phyloP scores from a whole-genome alignment of 106 monocot species.

The Posidonia australis region DNA sequence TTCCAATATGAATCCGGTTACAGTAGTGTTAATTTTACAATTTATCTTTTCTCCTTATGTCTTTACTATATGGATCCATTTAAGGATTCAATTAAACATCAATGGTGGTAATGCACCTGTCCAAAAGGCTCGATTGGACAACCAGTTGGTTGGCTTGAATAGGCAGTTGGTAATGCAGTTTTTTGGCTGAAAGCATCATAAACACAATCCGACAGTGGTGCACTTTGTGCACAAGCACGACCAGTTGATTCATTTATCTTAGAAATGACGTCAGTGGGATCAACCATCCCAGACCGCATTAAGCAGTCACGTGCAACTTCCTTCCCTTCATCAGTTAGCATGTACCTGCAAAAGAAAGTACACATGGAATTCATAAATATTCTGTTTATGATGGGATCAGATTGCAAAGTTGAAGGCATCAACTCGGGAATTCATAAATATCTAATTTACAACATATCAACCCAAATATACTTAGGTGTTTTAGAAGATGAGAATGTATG shows the following conservation, averaged over 20 bases:
- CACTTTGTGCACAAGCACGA: conserved; percentile 8
- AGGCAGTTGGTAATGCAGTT: background rate
- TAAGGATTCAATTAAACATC: too few species aligned
- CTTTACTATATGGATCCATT: too few species aligned
- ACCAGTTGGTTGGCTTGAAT: conserved; percentile 13
- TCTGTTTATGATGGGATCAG: too few species aligned
- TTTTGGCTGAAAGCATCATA: conserved; percentile 15
- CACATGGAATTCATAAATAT: background rate
- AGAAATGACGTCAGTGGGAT: conserved; percentile 14
- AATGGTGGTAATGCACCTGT: too few species aligned
- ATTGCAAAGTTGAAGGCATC: background rate
- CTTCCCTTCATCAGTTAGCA: conserved; percentile 86
- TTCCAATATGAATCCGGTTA: too few species aligned
- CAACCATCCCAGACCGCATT: conserved; percentile 55
- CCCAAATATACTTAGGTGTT: background rate
- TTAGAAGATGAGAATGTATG: conserved; percentile 3
- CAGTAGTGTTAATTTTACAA: background rate
- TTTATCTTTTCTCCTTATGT: background rate
- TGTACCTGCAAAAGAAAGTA: conserved; percentile 39
- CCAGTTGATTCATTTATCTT: conserved; percentile 9
- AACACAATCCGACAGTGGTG: conserved; percentile 15
- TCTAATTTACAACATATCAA: background rate
- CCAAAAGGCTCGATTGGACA: background rate
- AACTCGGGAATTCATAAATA: background rate
- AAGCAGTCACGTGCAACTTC: conserved; percentile 74